These are phyloP conservation scores for Gomphus bonarii DNA, from an alignment of 1,284 basidiomycete species.

Conservation along the genomic window DNA sequence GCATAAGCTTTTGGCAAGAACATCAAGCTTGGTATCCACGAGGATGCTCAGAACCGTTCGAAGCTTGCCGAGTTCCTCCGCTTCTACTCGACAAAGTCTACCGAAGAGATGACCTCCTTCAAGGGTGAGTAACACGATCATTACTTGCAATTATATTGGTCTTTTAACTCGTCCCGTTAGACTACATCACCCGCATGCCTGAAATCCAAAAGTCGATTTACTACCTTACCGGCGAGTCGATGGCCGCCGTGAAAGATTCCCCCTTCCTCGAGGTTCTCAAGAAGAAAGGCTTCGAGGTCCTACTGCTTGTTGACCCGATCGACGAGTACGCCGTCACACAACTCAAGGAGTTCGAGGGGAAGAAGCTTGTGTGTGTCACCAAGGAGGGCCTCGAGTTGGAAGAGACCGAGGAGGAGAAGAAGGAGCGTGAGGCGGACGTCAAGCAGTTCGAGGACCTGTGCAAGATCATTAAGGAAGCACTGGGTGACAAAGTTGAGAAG, in stretches of 20 bases:
- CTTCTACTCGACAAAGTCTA: constrained; percentile 95
- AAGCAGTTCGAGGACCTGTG: constrained; percentile 84
- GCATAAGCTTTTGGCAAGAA: constrained; percentile 81
- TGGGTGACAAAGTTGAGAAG: constrained; percentile 99
- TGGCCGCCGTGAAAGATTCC: constrained; percentile 85
- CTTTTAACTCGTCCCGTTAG: constrained; percentile 29
- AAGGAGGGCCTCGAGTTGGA: constrained; percentile 99
- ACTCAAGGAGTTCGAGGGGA: constrained; percentile 98
- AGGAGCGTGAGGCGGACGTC: constrained; percentile 79
- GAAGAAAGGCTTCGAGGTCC: constrained; percentile 99
- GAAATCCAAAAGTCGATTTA: constrained; percentile 99
- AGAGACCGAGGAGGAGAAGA: constrained; percentile 98
- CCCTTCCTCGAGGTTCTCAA: constrained; percentile 99
- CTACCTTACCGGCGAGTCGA: constrained; percentile 98
- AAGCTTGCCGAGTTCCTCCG: constrained; percentile 99
- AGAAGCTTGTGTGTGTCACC: constrained; percentile 96
- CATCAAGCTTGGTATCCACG: constrained; percentile 98
- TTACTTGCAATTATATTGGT: not conserved
- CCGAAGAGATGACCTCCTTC: constrained; percentile 88
- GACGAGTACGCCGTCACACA: constrained; percentile 97
- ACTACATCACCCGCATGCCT: constrained; percentile 99
- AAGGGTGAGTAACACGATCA: constrained; percentile 52
- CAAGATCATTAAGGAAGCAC: constrained; percentile 94
- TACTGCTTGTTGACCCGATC: constrained; percentile 96
- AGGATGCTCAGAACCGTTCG: constrained; percentile 97